Percentiles rank a stretch among this genome's conserved stretches.
Evolutionary conservation across 1,284 basidiomycete species (phyloP).

Genomic region (Peniophora sp.): DNA sequence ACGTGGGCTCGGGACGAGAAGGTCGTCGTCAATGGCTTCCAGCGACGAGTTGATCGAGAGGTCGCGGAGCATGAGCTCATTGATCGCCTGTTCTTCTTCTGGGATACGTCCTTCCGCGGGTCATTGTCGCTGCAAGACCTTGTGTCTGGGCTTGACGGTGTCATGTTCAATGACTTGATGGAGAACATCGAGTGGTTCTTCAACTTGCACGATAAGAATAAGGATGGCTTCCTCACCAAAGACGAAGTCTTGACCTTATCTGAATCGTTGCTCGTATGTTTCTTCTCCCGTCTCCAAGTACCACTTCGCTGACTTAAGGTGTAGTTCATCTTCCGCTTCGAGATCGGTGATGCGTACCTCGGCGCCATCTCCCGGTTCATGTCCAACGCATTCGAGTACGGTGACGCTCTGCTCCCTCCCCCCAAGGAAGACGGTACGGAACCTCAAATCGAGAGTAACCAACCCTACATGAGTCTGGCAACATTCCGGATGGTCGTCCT

Average conservation of each 20-base stretch:
- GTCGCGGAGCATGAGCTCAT: conserved; percentile 81
- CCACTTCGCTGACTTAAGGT: conserved; percentile 5
- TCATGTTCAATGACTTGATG: conserved; percentile 97
- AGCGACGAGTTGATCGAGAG: conserved; percentile 76
- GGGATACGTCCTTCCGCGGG: conserved; percentile 78
- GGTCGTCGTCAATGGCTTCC: conserved; percentile 87
- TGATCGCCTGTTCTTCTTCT: conserved; percentile 81
- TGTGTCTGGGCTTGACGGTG: conserved; percentile 81
- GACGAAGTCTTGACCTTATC: conserved; percentile 95
- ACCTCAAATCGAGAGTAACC: conserved; percentile 54
- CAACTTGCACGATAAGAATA: conserved; percentile 92
- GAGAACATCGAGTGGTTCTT: conserved; percentile 99
- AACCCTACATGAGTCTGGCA: conserved; percentile 81
- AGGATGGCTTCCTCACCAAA: conserved; percentile 90
- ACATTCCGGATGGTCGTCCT: conserved; percentile 98
- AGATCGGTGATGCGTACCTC: conserved; percentile 94
- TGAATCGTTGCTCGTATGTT: conserved; percentile 81
- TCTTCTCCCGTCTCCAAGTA: not conserved
- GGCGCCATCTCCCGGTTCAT: conserved; percentile 94
- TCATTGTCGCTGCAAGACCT: conserved; percentile 91
- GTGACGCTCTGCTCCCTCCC: conserved; percentile 71
- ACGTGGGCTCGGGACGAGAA: conserved; percentile 97
- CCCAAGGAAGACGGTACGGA: conserved; percentile 34
- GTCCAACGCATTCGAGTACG: conserved; percentile 95
- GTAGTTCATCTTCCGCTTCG: conserved; percentile 96